These are phyloP conservation scores for Penicillium sp. DNA, from an alignment of 2,329 filamentous ascomycete genomes.

Conservation along the genomic window DNA sequence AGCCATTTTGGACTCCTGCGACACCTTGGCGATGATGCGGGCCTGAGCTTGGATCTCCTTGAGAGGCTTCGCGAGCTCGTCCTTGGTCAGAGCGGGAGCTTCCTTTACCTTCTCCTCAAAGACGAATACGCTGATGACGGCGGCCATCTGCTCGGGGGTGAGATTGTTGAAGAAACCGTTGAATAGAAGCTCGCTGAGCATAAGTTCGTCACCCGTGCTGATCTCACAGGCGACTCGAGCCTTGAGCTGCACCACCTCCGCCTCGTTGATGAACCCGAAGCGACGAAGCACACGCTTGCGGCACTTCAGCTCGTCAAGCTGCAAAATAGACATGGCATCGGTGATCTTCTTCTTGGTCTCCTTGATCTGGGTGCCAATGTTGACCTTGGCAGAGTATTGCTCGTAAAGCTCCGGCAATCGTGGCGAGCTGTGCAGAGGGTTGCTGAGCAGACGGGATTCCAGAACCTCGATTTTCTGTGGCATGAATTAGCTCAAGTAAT, in stretches of 20 bases:
- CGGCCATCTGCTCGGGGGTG: slow-evolving; percentile 79
- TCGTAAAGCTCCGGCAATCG: slow-evolving; percentile 80
- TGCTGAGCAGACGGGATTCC: slow-evolving; percentile 82
- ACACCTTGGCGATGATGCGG: slow-evolving; percentile 85
- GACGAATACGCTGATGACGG: slow-evolving; percentile 88
- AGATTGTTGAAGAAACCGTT: slow-evolving; percentile 98
- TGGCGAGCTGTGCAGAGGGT: slow-evolving; percentile 88
- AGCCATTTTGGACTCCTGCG: slow-evolving; percentile 87
- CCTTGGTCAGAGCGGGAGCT: slow-evolving; percentile 62
- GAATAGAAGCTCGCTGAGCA: slow-evolving; percentile 90
- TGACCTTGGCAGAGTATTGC: slow-evolving; percentile 79
- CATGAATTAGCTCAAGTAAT: slow-evolving; percentile 13
- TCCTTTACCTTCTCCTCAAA: slow-evolving; percentile 94
- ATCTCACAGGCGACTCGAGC: slow-evolving; percentile 97
- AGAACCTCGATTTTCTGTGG: slow-evolving; percentile 92
- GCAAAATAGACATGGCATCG: slow-evolving; percentile 80
- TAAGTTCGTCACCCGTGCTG: slow-evolving; percentile 90
- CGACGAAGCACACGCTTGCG: slow-evolving; percentile 92
- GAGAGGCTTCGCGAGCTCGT: slow-evolving; percentile 82
- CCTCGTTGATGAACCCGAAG: slow-evolving; percentile 91
- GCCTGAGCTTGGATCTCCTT: slow-evolving; percentile 86
- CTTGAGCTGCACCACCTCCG: slow-evolving; percentile 93
- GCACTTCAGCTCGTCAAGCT: slow-evolving; percentile 93
- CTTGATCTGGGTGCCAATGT: slow-evolving; percentile 76
- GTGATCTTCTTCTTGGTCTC: slow-evolving; percentile 81